Conservation (phyloP, 164 flowering plant species). For the Platanus orientalis region DNA sequence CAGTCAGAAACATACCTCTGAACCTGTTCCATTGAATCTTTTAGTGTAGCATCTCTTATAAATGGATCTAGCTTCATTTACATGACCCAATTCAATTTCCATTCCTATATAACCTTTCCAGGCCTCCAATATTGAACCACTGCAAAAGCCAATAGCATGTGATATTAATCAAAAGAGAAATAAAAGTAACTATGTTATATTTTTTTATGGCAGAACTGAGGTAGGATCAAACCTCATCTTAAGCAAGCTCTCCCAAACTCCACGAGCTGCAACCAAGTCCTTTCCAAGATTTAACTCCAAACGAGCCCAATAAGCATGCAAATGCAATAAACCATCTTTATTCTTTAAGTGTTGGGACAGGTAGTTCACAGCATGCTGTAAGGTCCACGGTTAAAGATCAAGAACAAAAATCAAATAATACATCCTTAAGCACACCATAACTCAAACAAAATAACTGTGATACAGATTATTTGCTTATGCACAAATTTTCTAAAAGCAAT, state of each 20-base stretch:
- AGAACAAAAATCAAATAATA: not conserved
- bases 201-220: not conserved
- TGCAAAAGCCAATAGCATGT: conserved; percentile 18
- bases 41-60: conserved; percentile 86
- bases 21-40: conserved; percentile 74
- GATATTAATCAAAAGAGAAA: not conserved
- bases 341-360: conserved; percentile 58
- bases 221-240: conserved; percentile 53
- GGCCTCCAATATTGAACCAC: conserved; percentile 72
- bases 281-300: conserved; percentile 62
- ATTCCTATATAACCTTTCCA: conserved; percentile 79
- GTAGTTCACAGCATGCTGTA: conserved; percentile 81
- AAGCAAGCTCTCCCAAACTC: conserved; percentile 92
- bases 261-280: conserved; percentile 77
- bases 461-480: too few relatives aligned
- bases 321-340: conserved; percentile 48
- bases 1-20: conserved; percentile 72
- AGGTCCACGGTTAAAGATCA: not conserved
- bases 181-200: not conserved
- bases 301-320: conserved; percentile 85
- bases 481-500: too few relatives aligned
- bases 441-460: too few relatives aligned
- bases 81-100: conserved; percentile 70
- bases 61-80: conserved; percentile 74
- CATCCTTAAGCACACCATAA: too few relatives aligned